A percentile compares a stretch with the other conserved stretches of the same genome.
Evolutionary conservation across 148 eudicot genomes (phyloP).

Genomic region (Amaranthus cruentus): DNA sequence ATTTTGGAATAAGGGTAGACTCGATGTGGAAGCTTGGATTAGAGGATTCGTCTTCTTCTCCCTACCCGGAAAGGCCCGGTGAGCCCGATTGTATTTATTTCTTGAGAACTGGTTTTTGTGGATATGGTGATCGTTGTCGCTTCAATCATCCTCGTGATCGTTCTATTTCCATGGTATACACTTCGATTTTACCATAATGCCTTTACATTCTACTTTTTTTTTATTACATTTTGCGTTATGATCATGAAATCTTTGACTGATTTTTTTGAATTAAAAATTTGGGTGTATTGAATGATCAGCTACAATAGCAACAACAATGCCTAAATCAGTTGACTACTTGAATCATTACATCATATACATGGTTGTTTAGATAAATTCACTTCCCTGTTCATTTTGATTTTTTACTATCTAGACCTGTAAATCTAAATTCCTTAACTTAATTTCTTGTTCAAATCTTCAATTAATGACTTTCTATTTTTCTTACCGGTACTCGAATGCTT

Average conservation of each 20-base stretch:
- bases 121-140: slow-evolving; percentile 74
- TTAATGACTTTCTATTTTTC: too few relatives aligned
- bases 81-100: slow-evolving; percentile 71
- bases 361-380: too few relatives aligned
- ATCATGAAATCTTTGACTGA: not conserved
- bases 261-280: too few relatives aligned
- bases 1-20: slow-evolving; percentile 38
- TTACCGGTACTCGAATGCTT: too few relatives aligned
- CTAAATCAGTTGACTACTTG: too few relatives aligned
- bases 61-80: slow-evolving; percentile 67
- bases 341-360: too few relatives aligned
- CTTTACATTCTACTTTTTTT: not conserved
- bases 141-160: slow-evolving; percentile 81
- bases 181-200: not conserved
- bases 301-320: too few relatives aligned
- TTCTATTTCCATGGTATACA: slow-evolving; percentile 31
- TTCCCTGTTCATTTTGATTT: too few relatives aligned
- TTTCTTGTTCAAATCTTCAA: too few relatives aligned
- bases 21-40: slow-evolving; percentile 65
- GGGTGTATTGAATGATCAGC: too few relatives aligned
- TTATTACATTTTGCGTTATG: slow-evolving; percentile 37
- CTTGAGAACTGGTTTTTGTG: slow-evolving; percentile 70
- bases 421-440: too few relatives aligned
- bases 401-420: too few relatives aligned
- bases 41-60: slow-evolving; percentile 23